phyloP scores from a whole-genome alignment of 805 yeast species.

The Teunomyces gatunensis region DNA sequence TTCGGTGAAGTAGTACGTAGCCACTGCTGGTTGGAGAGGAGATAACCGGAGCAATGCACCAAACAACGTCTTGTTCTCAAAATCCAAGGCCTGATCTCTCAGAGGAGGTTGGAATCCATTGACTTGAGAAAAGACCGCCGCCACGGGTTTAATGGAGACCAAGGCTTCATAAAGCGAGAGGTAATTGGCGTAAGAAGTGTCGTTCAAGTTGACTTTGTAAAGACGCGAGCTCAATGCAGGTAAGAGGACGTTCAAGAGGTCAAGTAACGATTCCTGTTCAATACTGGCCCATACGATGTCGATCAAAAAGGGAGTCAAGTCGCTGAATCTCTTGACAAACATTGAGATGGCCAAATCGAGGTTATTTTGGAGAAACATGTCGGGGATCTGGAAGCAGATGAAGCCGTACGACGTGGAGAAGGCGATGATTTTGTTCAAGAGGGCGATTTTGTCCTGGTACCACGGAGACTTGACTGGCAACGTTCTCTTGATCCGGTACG shows the following conservation, averaged over 20 bases:
- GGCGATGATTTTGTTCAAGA: constrained; percentile 49
- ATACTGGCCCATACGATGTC: constrained; percentile 57
- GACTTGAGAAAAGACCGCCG: constrained; percentile 55
- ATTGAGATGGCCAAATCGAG: constrained; percentile 24
- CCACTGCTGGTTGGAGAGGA: constrained; percentile 59
- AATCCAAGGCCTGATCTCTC: constrained; percentile 43
- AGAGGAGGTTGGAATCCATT: constrained; percentile 52
- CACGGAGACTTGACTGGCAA: constrained; percentile 40
- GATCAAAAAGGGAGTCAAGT: constrained; percentile 42
- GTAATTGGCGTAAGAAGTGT: constrained; percentile 50
- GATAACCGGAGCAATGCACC: constrained; percentile 79
- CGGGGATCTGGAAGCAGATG: constrained; percentile 67
- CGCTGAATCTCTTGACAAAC: constrained; percentile 20
- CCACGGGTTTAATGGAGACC: constrained; percentile 58
- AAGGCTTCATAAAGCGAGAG: constrained; percentile 57
- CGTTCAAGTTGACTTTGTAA: constrained; percentile 43
- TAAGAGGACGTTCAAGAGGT: constrained; percentile 53
- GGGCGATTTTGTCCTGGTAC: constrained; percentile 31
- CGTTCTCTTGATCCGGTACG: constrained; percentile 42
- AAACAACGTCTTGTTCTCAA: constrained; percentile 61
- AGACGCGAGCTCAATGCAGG: constrained; percentile 42
- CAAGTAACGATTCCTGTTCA: constrained; percentile 65
- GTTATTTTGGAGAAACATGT: constrained; percentile 48
- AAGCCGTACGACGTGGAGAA: constrained; percentile 61
- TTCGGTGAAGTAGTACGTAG: constrained; percentile 43